Base-by-base conservation (phyloP, 73 alveolate species). In the Paramecium sonneborni region DNA sequence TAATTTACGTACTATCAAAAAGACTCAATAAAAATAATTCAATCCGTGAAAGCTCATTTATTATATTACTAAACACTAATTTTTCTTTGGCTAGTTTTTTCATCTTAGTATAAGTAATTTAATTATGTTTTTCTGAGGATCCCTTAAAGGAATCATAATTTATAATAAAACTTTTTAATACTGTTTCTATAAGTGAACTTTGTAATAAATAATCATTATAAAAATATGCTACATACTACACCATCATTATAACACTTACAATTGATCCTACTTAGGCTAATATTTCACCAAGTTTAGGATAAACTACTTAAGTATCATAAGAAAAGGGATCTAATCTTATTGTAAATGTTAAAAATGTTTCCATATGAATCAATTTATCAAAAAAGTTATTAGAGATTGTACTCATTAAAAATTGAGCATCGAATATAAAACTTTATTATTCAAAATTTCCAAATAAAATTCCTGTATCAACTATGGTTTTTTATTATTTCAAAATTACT, bases 231-330 rank as follows among this genome's bases (percentile, higher is more conserved):
- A 18, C 5, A 52, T 52, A 52, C n/a, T 62, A 30, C 20, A 62
- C 48, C 9, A 62, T 26, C 84, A 62, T 62, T 3, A 62, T 62
- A 15, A 72, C 11, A 72, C 34, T 72, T 7, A 72, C 86, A 0
- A 79, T 79, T 46, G 90, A 79, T 21, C 90, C 90, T 39, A 79
- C 74, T 46, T 79, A 39, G 0, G 90, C 90, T 23, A 79, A 43
- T n/a, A 79, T 28, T 23, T 79, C 76, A 15, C 90, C 90, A 7
- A 79, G 15, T 79, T 79, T 79, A 43, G 90, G 90, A 23, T 41
- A 41, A 9, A 39, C 55, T 12, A 79, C 52, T 32, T 72, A 35
- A 0, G 46, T 38, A 52, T 52, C 46, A n/a, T 52, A 52, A 52
- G 68, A 52, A 7, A 52, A 52, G 4, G 68, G 68, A 18, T 52